Base-by-base conservation (phyloP, 2,329 filamentous ascomycete species). In the Penicillium sp. region DNA sequence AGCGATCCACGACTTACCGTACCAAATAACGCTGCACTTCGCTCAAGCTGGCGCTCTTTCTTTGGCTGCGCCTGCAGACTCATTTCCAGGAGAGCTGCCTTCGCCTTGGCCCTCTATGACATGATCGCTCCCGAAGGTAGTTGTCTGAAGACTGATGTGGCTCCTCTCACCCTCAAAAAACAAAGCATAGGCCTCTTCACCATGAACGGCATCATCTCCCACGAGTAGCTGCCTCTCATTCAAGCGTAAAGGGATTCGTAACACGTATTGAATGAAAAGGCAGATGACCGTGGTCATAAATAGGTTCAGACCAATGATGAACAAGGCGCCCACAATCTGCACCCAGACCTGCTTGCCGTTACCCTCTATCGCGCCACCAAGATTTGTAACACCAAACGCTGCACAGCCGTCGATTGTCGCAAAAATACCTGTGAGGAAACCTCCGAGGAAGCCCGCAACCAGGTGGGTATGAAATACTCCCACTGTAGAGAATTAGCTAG, bases 271-370 rank as follows among this genome's bases (percentile, higher is more conserved):
- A 68, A 81, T 80, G 63, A 80, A 80, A 1, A 74, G 57, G 66
- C 79, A 65, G 53, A 81, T 79, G 31, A 78, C 61, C 18, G 71
- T 72, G 4, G 78, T 80, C 77, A 77, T 79, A 47, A 80, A 74
- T 15, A 78, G 59, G 54, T 81, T 79, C 74, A 75, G 78, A 15
- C 76, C 78, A 49, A 80, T 76, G 52, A 80, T 67, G 65, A 79
- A 79, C 8, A 75, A 65, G 7, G 74, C 77, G 13, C 78, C 76
- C 8, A 77, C 78, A 54, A 81, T 74, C 58, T 80, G 77, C 31
- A 77, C 63, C 68, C 77, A 77, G 21, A 81, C 70, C 64, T 81
- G 78, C 29, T 66, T 71, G 5, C 77, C 77, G 59, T 80, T 79
- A 3, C 78, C 76, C n/a, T 74, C 76, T 38, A 79, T 76, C 2